These are phyloP conservation scores for Fusarium sp. DNA, from an alignment of 2,329 filamentous ascomycete genomes.

Conservation along the genomic window DNA sequence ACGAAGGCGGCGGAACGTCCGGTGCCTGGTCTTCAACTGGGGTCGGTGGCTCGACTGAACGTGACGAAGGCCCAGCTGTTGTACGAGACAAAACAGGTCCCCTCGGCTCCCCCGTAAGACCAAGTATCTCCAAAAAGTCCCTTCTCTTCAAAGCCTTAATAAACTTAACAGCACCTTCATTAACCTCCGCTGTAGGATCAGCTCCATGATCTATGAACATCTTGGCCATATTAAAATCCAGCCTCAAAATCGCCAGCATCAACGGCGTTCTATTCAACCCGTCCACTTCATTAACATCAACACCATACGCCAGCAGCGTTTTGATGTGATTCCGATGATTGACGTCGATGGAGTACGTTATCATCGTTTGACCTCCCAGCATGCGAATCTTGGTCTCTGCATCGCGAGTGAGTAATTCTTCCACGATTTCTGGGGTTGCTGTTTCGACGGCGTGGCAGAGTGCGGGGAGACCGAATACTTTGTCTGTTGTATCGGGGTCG, in stretches of 20 bases:
- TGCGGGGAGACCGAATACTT: background rate
- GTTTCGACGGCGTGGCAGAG: constrained; percentile 19
- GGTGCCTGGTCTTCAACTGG: background rate
- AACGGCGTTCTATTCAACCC: constrained; percentile 15
- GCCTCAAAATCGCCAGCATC: background rate
- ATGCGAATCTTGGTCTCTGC: constrained; percentile 10
- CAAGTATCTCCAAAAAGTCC: background rate
- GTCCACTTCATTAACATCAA: constrained; percentile 5
- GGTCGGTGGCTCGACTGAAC: too few species aligned
- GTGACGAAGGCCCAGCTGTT: too few species aligned
- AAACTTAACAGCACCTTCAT: constrained; percentile 8
- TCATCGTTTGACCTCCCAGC: constrained; percentile 1
- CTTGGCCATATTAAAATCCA: constrained; percentile 12
- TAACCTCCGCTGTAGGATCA: background rate
- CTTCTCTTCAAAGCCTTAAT: constrained; percentile 2
- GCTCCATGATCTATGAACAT: constrained; percentile 2
- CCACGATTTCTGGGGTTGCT: background rate
- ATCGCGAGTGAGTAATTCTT: background rate
- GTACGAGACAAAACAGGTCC: too few species aligned
- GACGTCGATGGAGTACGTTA: constrained; percentile 17
- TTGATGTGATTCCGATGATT: background rate
- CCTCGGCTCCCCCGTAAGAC: background rate
- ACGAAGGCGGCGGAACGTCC: constrained; percentile 12
- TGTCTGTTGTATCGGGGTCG: background rate
- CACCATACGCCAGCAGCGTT: background rate